Conservation (phyloP, 257 asterid genomes). For the Nicotiana undulata region DNA sequence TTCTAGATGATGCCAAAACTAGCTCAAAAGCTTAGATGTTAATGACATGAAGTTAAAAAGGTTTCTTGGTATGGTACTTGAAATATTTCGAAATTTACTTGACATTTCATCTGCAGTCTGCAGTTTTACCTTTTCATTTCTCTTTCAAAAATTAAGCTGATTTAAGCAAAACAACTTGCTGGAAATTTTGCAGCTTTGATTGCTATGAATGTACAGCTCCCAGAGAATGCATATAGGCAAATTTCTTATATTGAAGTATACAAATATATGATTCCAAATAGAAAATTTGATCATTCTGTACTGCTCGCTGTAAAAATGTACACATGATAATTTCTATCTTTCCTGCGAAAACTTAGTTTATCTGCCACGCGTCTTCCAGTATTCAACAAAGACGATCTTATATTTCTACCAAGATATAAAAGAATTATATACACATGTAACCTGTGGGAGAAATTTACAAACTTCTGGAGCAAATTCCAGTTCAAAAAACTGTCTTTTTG, state of each 20-base stretch:
- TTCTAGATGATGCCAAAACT: no score
- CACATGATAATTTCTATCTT: background rate
- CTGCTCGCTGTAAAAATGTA: background rate
- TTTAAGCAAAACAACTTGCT: background rate
- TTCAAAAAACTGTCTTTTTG: background rate
- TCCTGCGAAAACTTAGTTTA: background rate
- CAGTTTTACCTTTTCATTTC: background rate
- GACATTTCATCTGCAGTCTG: background rate
- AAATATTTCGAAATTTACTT: background rate
- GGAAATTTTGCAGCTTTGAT: background rate
- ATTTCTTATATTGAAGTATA: background rate
- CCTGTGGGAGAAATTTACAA: background rate
- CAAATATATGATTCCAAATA: background rate
- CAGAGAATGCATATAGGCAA: background rate
- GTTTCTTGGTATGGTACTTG: no score
- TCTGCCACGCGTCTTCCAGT: background rate
- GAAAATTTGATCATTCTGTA: background rate
- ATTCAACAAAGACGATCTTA: background rate
- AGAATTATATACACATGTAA: background rate
- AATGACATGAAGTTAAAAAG: no score
- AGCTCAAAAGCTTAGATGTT: no score
- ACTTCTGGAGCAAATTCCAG: background rate
- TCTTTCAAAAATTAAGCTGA: background rate
- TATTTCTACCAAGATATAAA: slow-evolving; percentile 4
- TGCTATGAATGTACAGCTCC: background rate